Percentiles rank a stretch among this genome's conserved stretches.
Evolutionary conservation across 257 asterid species (phyloP).

Genomic region (Echium plantagineum): DNA sequence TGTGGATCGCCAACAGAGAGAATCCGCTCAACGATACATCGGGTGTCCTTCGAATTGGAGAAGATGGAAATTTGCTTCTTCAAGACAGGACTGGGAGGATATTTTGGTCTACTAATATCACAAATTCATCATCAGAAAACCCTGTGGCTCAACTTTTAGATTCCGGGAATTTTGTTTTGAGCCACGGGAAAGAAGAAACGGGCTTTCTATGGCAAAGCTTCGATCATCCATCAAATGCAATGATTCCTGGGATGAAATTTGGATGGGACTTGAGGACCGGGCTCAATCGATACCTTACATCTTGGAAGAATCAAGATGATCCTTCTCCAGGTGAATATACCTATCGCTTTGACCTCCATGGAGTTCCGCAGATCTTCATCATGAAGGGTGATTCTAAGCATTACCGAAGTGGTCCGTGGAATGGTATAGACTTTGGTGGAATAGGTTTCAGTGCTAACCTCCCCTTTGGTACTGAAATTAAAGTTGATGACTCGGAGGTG

Average conservation of each 20-base stretch:
- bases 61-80: slow-evolving; percentile 3
- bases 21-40: slow-evolving; percentile 3
- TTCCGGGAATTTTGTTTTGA: too few relatives aligned
- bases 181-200: too few relatives aligned
- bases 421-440: slow-evolving; percentile 29
- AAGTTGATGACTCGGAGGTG: too few relatives aligned
- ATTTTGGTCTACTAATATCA: background rate
- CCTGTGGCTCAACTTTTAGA: slow-evolving; percentile 1
- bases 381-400: background rate
- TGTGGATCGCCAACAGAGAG: slow-evolving; percentile 8
- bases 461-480: too few relatives aligned
- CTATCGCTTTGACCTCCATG: slow-evolving; percentile 2
- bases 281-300: slow-evolving; percentile 5
- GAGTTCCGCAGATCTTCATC: slow-evolving; percentile 5
- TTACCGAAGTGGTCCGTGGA: slow-evolving; percentile 6
- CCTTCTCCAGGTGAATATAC: slow-evolving; percentile 13
- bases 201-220: too few relatives aligned
- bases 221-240: slow-evolving; percentile 9
- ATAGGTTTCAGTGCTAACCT: background rate
- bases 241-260: slow-evolving; percentile 17
- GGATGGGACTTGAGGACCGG: slow-evolving; percentile 7
- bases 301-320: slow-evolving; percentile 13
- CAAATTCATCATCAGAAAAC: background rate
- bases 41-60: background rate
- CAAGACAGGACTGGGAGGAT: background rate